phyloP scores from a whole-genome alignment of 2,329 filamentous ascomycete species.

The Epichloe sylvatica region DNA sequence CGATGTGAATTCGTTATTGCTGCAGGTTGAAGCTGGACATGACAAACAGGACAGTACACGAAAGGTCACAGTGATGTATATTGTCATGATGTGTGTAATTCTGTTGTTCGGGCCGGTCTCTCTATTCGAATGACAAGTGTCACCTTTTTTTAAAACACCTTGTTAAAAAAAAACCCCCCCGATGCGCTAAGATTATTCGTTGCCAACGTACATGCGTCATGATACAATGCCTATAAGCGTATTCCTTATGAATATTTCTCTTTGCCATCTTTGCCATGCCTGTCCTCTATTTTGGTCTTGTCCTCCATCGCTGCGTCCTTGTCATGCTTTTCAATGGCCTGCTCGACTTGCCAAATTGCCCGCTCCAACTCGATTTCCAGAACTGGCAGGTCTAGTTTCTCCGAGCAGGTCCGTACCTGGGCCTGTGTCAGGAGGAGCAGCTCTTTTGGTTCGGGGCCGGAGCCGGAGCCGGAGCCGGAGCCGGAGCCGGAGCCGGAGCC shows the following conservation, averaged over 20 bases:
- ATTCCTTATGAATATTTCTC: neutral
- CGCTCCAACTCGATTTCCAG: conserved; percentile 60
- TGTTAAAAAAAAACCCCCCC: neutral
- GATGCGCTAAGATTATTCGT: neutral
- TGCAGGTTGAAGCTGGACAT: no score
- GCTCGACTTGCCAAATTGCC: conserved; percentile 60
- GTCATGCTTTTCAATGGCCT: conserved; percentile 27
- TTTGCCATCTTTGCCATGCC: conserved; percentile 1
- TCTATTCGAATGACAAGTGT: no score
- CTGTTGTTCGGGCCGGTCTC: no score
- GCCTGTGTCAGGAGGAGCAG: conserved; percentile 32
- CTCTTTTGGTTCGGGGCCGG: conserved; percentile 10
- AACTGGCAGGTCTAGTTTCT: conserved; percentile 52
- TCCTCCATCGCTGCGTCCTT: neutral
- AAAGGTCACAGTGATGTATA: no score
- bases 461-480: no score
- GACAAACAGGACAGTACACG: no score
- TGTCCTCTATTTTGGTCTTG: neutral
- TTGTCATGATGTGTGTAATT: no score
- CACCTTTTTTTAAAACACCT: neutral
- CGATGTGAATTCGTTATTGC: neutral
- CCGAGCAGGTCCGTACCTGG: conserved; percentile 43
- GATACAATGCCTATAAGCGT: neutral
- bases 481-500: no score
- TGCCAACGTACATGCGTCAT: neutral